phyloP scores from a whole-genome alignment of 1,284 basidiomycete genomes.

The Xerocomus minutiporus region DNA sequence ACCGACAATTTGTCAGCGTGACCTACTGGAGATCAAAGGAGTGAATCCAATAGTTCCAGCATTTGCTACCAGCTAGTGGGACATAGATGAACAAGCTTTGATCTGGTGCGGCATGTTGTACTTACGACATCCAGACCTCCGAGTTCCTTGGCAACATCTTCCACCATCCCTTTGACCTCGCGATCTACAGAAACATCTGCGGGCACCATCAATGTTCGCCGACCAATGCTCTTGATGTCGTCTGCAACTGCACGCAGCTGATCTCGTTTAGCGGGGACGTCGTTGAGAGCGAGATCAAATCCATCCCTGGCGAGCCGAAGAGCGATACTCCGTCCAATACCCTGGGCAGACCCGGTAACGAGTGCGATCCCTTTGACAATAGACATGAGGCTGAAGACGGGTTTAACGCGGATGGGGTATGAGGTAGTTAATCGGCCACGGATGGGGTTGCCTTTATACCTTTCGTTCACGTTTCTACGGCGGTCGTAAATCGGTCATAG shows the following conservation, averaged over 20 bases:
- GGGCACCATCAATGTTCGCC: background rate
- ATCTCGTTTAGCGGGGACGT: conserved; percentile 6
- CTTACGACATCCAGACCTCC: background rate
- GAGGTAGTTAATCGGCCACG: too few species aligned
- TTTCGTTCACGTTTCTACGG: too few species aligned
- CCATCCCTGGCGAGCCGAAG: conserved; percentile 17
- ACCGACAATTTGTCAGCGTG: too few species aligned
- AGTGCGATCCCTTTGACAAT: conserved; percentile 9
- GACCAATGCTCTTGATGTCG: background rate
- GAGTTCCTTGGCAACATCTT: background rate
- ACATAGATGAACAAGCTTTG: background rate
- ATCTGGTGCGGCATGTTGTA: background rate
- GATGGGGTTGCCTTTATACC: too few species aligned
- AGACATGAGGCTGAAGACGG: conserved; percentile 1
- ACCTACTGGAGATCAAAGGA: background rate
- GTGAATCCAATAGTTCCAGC: background rate
- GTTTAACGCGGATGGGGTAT: too few species aligned
- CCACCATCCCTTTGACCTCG: background rate
- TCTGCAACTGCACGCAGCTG: background rate
- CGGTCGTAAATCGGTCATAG: too few species aligned
- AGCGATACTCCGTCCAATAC: conserved; percentile 11
- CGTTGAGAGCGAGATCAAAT: conserved; percentile 14
- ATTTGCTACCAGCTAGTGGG: background rate
- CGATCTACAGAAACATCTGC: background rate
- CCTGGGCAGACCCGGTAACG: conserved; percentile 14